Conservation (phyloP, 2,329 filamentous ascomycete species). For the Berkeleyomyces basicola region DNA sequence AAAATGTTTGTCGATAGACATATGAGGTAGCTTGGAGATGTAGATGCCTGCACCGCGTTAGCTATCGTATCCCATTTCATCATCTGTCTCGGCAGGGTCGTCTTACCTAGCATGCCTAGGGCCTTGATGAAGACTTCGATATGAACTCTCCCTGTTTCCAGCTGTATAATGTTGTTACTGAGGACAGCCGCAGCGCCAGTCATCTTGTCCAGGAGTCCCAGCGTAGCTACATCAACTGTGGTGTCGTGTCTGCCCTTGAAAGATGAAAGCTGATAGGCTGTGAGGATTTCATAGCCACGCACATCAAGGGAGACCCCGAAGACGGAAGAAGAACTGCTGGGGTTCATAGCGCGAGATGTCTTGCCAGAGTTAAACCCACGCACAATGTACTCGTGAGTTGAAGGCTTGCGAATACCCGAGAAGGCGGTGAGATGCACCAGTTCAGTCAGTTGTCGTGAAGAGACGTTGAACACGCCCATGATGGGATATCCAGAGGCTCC, state of each 20-base stretch:
- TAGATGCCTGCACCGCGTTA: constrained; percentile 46
- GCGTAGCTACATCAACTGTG: constrained; percentile 41
- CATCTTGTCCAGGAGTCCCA: constrained; percentile 80
- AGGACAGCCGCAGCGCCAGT: constrained; percentile 67
- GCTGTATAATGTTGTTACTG: constrained; percentile 36
- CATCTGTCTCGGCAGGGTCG: constrained; percentile 5
- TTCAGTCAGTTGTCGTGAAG: constrained; percentile 43
- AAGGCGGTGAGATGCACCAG: constrained; percentile 56
- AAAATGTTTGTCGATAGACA: constrained; percentile 47
- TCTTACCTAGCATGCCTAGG: constrained; percentile 52
- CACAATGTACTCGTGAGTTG: constrained; percentile 47
- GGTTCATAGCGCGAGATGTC: constrained; percentile 36
- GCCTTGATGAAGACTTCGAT: constrained; percentile 62
- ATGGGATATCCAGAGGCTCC: constrained; percentile 54
- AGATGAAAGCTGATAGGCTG: constrained; percentile 48
- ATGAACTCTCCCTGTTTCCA: constrained; percentile 38
- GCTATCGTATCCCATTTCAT: background rate
- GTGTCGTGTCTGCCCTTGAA: constrained; percentile 31
- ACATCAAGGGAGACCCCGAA: constrained; percentile 46
- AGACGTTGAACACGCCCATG: constrained; percentile 73
- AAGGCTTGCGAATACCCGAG: constrained; percentile 39
- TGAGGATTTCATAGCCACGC: constrained; percentile 66
- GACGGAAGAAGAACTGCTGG: constrained; percentile 30
- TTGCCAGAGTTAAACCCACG: constrained; percentile 52
- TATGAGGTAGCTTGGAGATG: constrained; percentile 48